Percentiles rank a stretch among this genome's conserved stretches.
phyloP scores from a whole-genome alignment of 176 grass and related monocot genomes.

The Juncus inflexus region DNA sequence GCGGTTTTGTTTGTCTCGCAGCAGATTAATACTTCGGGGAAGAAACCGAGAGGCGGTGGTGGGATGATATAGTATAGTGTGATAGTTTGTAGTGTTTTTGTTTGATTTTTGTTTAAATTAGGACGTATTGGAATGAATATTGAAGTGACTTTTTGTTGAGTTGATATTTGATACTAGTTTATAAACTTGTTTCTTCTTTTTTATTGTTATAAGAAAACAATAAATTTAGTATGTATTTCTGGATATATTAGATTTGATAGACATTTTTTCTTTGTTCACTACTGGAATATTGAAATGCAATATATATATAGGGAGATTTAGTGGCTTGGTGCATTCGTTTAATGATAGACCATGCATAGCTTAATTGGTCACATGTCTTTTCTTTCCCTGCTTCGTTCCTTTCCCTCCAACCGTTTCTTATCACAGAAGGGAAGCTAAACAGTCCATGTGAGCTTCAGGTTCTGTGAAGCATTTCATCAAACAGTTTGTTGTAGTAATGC shows the following conservation, averaged over 20 bases:
- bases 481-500: constrained; percentile 12
- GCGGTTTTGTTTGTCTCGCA: constrained; percentile 81
- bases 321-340: constrained; percentile 15
- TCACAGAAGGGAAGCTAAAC: constrained; percentile 1
- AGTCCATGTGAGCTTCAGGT: not conserved
- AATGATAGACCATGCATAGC: constrained; percentile 7
- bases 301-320: too few species aligned
- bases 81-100: constrained; percentile 3
- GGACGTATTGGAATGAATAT: constrained; percentile 15
- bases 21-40: constrained; percentile 64
- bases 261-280: too few species aligned
- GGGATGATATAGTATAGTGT: constrained; percentile 18
- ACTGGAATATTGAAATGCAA: too few species aligned
- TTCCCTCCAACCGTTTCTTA: constrained; percentile 22
- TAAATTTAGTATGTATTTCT: too few species aligned
- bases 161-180: not conserved
- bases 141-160: not conserved
- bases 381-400: constrained; percentile 1
- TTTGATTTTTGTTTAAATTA: constrained; percentile 27
- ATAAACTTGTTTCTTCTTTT: not conserved
- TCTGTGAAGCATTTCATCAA: constrained; percentile 7
- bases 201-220: too few species aligned
- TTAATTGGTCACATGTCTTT: not conserved
- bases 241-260: too few species aligned
- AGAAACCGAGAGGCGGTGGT: constrained; percentile 47